Conservation (phyloP, 495 filamentous ascomycete genomes). For the Penicillium salamii region DNA sequence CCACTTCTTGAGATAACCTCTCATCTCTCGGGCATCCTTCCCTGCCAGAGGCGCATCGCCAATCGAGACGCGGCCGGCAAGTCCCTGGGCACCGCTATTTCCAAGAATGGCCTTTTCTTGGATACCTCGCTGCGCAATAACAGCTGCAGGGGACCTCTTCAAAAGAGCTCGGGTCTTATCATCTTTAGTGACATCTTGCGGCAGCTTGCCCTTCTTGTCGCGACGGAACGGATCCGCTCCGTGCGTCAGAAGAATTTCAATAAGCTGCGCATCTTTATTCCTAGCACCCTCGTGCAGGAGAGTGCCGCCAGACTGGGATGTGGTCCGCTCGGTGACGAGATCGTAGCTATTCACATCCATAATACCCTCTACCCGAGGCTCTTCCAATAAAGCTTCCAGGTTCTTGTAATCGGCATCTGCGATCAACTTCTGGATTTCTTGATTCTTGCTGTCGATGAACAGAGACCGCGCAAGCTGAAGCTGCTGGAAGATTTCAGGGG, state of each 20-base stretch:
- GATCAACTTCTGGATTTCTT: conserved; percentile 76
- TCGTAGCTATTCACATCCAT: conserved; percentile 90
- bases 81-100: conserved; percentile 59
- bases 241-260: conserved; percentile 85
- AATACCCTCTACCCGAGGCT: conserved; percentile 77
- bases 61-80: conserved; percentile 46
- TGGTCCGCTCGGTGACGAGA: conserved; percentile 75
- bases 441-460: conserved; percentile 82
- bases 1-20: conserved; percentile 98
- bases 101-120: conserved; percentile 96
- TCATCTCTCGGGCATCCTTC: conserved; percentile 93
- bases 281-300: conserved; percentile 91
- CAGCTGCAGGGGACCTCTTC: conserved; percentile 91
- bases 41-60: conserved; percentile 65
- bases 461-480: conserved; percentile 87
- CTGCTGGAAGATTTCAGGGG: conserved; percentile 91
- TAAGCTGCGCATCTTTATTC: conserved; percentile 76
- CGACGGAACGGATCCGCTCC: conserved; percentile 96
- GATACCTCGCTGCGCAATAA: conserved; percentile 89
- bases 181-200: conserved; percentile 96
- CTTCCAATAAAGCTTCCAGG: conserved; percentile 75
- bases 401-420: conserved; percentile 67
- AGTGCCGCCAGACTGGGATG: conserved; percentile 75
- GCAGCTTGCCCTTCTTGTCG: conserved; percentile 91
- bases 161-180: conserved; percentile 81